These are phyloP conservation scores for Pisolithus tinctorius DNA, from an alignment of 768 basidiomycete species.

Conservation along the genomic window DNA sequence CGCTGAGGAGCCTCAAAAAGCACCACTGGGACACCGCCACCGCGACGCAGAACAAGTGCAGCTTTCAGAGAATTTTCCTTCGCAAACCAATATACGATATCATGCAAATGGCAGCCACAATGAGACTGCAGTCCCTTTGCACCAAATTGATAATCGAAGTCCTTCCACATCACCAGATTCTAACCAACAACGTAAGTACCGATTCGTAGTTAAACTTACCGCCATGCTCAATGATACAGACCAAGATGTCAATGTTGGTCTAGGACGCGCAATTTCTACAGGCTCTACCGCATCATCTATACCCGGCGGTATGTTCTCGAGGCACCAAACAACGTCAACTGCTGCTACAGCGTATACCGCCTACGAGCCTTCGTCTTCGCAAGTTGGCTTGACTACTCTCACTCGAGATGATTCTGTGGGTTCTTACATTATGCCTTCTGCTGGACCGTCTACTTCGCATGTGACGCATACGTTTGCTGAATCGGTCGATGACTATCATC, in stretches of 20 bases:
- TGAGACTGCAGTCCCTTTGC: slow-evolving; percentile 7
- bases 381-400: slow-evolving; percentile 11
- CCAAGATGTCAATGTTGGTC: slow-evolving; percentile 12
- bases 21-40: slow-evolving; percentile 15
- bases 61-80: slow-evolving; percentile 10
- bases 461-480: slow-evolving; percentile 9
- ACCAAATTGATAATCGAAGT: slow-evolving; percentile 14
- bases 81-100: slow-evolving; percentile 7
- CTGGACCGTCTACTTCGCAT: slow-evolving; percentile 20
- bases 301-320: slow-evolving; percentile 16
- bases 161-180: slow-evolving; percentile 17
- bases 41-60: slow-evolving; percentile 15
- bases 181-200: slow-evolving; percentile 16
- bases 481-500: slow-evolving; percentile 15
- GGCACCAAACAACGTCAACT: slow-evolving; percentile 22
- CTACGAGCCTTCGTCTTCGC: slow-evolving; percentile 7
- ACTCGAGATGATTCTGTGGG: slow-evolving; percentile 10
- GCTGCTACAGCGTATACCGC: slow-evolving; percentile 17
- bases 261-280: slow-evolving; percentile 23
- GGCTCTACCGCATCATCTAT: slow-evolving; percentile 24
- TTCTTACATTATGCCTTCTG: slow-evolving; percentile 13
- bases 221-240: slow-evolving; percentile 3
- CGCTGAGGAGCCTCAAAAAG: slow-evolving; percentile 10
- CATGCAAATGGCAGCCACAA: slow-evolving; percentile 9
- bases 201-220: not conserved